Evolutionary conservation across 2,329 filamentous ascomycete species (phyloP).

Genomic region (Sporothrix luriei): DNA sequence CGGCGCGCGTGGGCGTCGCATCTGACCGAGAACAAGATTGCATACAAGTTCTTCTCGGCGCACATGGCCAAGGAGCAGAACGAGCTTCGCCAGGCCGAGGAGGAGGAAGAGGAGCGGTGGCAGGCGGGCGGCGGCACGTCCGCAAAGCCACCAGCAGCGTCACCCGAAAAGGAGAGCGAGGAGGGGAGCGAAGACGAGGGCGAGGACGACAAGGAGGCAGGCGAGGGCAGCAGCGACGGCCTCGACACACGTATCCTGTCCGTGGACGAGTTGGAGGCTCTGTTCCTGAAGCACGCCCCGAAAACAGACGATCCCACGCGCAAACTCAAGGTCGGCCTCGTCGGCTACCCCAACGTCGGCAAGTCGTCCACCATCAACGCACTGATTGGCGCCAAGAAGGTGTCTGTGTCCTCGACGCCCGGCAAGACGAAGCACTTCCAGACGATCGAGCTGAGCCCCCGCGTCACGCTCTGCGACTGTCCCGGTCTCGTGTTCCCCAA

Average conservation of each 20-base stretch:
- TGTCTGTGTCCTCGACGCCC: constrained; percentile 94
- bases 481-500: constrained; percentile 98
- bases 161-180: constrained; percentile 37
- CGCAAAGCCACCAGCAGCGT: not conserved
- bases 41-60: constrained; percentile 96
- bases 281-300: constrained; percentile 76
- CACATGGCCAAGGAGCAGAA: constrained; percentile 86
- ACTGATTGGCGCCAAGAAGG: constrained; percentile 96
- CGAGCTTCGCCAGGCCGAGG: constrained; percentile 63
- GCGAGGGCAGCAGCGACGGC: constrained; percentile 45
- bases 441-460: constrained; percentile 89
- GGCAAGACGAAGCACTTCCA: constrained; percentile 99
- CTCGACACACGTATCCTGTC: constrained; percentile 80
- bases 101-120: constrained; percentile 42
- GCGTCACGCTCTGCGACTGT: constrained; percentile 93
- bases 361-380: constrained; percentile 99
- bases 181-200: constrained; percentile 44
- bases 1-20: constrained; percentile 82
- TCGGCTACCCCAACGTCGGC: constrained; percentile 97
- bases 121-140: constrained; percentile 33
- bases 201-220: constrained; percentile 45
- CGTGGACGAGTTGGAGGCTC: constrained; percentile 85
- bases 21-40: constrained; percentile 76
- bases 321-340: constrained; percentile 88
- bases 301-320: constrained; percentile 52